Base-by-base conservation (phyloP, 1,284 basidiomycete species). In the Crucibulum cyathiforme region DNA sequence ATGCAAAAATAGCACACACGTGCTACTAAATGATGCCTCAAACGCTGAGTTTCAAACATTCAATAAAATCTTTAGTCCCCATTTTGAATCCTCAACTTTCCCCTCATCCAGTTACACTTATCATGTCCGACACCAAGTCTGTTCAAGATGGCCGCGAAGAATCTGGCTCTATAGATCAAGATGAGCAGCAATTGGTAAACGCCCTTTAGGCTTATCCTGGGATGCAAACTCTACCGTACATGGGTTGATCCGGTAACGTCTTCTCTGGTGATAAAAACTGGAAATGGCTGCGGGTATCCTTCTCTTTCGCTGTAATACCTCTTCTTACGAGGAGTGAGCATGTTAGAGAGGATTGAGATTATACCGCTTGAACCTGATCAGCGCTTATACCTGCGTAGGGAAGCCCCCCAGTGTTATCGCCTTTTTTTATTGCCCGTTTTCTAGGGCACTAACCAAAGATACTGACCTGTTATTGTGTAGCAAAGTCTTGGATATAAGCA, bases 321-420 rank as follows among this genome's bases (percentile, higher is more conserved):
- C 50, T 52, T 38, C 41, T 15, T 17, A 36, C 36, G 54, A 58
- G 39, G 46, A 46, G 31, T 57, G 49, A 48, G 45, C 37, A 68
- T 62, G 61, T 68, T 65, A 68, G 73, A 78, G 75, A 77, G 85
- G 90, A 79, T 94, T 95, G 93, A 95, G 93, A 95, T 90, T 63
- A 94, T 86, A 95, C 93, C 93, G 93, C 89, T 87, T 79, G 91
- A 93, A 94, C 93, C 91, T 94, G 93, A 92, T 85, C 90, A 93
- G 92, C 85, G 90, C 87, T 92, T 86, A 94, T 83, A 93, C 92
- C 91, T 93, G 93, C 93, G 92, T 92, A 94, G 92, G 92, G 92
- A 93, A 93, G 90, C 89, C 90, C 84, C 82, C 85, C 85, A 85
- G 90, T 84, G 79, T 85, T 81, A 77, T 80, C 76, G 75, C 68